A percentile compares a stretch with the other conserved stretches of the same genome.
phyloP scores from a whole-genome alignment of 2,329 filamentous ascomycete genomes.

The Penicillium fuscoglaucum region DNA sequence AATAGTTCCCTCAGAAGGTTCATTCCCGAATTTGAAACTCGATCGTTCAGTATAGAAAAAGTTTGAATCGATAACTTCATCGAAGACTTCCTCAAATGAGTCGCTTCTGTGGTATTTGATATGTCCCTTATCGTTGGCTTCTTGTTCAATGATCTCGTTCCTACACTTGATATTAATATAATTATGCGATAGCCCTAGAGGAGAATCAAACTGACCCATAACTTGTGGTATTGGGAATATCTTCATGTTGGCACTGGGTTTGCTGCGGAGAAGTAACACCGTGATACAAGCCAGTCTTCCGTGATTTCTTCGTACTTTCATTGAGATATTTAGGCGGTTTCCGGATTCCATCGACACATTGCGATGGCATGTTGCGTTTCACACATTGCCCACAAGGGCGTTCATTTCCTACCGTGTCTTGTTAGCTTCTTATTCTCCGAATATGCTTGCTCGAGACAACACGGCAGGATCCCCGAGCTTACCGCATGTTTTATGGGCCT shows the following conservation, averaged over 20 bases:
- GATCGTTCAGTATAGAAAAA: slow-evolving; percentile 1
- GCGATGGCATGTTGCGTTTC: slow-evolving; percentile 1
- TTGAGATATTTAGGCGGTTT: slow-evolving; percentile 16
- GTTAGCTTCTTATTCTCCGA: neutral
- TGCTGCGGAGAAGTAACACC: neutral
- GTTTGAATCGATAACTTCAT: slow-evolving; percentile 5
- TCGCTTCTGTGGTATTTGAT: neutral
- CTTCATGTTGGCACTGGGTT: neutral
- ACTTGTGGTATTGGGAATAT: neutral
- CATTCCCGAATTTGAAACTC: neutral
- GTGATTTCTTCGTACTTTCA: neutral
- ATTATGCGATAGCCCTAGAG: neutral
- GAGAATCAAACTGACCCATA: neutral
- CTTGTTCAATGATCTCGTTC: neutral
- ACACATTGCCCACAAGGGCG: slow-evolving; percentile 13
- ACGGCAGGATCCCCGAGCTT: neutral
- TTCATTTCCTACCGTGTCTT: slow-evolving; percentile 10
- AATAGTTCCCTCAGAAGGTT: neutral
- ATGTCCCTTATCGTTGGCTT: neutral
- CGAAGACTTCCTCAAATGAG: neutral
- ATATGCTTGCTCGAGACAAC: neutral
- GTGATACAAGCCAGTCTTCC: neutral
- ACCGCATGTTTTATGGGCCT: slow-evolving; percentile 19
- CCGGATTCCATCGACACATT: slow-evolving; percentile 14
- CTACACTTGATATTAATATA: neutral